A percentile compares a stretch with the other conserved stretches of the same genome.
These are phyloP conservation scores for Inonotus hispidus DNA, from an alignment of 1,284 basidiomycete genomes.

Conservation along the genomic window DNA sequence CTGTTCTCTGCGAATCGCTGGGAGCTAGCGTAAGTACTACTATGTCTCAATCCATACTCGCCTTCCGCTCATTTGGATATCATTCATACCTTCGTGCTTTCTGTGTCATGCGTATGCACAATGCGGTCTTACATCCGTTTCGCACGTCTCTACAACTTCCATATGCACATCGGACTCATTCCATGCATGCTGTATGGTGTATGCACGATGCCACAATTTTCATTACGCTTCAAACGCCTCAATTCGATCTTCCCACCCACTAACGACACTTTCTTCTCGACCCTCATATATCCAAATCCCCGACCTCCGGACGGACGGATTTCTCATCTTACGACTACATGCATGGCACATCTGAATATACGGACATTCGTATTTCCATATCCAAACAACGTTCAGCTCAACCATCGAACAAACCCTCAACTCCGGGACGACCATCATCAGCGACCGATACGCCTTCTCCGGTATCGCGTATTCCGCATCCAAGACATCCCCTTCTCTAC, in stretches of 20 bases:
- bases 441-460: slow-evolving; percentile 96
- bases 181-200: too few relatives aligned
- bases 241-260: too few relatives aligned
- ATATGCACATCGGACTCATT: background rate
- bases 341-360: background rate
- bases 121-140: background rate
- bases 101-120: too few relatives aligned
- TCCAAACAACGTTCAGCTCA: slow-evolving; percentile 39
- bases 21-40: slow-evolving; percentile 70
- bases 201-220: too few relatives aligned
- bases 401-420: slow-evolving; percentile 58
- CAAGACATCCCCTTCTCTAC: slow-evolving; percentile 52
- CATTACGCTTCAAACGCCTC: too few relatives aligned
- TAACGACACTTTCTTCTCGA: too few relatives aligned
- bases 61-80: too few relatives aligned
- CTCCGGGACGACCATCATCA: slow-evolving; percentile 72
- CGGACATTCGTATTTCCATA: background rate
- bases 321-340: background rate
- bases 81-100: background rate
- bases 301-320: background rate
- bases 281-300: background rate
- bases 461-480: slow-evolving; percentile 92
- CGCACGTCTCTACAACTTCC: background rate
- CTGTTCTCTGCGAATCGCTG: slow-evolving; percentile 97
- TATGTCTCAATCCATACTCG: too few relatives aligned